Conservation (phyloP, 2,329 filamentous ascomycete genomes). For the Talaromyces verruculosus region DNA sequence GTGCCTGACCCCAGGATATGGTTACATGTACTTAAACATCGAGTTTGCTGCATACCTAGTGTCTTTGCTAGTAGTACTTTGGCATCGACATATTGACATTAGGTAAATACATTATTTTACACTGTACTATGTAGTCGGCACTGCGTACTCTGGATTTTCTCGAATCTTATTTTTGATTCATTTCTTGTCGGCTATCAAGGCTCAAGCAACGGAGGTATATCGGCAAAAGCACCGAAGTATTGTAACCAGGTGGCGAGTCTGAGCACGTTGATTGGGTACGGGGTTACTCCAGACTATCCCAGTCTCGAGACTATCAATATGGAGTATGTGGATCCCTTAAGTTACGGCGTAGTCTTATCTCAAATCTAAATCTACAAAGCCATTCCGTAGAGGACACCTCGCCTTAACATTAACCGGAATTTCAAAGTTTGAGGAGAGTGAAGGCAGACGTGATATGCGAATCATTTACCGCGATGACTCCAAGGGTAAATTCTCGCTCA, state of each 20-base stretch:
- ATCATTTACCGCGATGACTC: background rate
- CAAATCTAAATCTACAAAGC: background rate
- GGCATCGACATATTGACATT: background rate
- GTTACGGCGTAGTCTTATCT: background rate
- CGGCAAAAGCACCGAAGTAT: background rate
- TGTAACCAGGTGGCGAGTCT: background rate
- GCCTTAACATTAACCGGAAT: background rate
- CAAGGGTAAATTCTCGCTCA: background rate
- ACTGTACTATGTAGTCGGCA: background rate
- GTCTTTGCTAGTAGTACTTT: background rate
- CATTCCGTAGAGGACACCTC: background rate
- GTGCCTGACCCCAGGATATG: slow-evolving; percentile 18
- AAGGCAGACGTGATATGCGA: background rate
- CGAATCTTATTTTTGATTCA: background rate
- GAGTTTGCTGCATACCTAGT: background rate
- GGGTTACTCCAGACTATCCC: slow-evolving; percentile 4
- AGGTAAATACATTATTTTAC: background rate
- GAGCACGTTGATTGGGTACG: background rate
- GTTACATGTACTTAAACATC: slow-evolving; percentile 8
- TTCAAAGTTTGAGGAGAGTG: no score
- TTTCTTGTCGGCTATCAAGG: background rate
- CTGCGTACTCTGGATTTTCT: background rate
- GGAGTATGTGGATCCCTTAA: background rate
- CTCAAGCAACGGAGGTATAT: background rate
- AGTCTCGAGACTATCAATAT: background rate